Evolutionary conservation across 176 grass and related monocot genomes (phyloP).

Genomic region (Elaeis guineensis): DNA sequence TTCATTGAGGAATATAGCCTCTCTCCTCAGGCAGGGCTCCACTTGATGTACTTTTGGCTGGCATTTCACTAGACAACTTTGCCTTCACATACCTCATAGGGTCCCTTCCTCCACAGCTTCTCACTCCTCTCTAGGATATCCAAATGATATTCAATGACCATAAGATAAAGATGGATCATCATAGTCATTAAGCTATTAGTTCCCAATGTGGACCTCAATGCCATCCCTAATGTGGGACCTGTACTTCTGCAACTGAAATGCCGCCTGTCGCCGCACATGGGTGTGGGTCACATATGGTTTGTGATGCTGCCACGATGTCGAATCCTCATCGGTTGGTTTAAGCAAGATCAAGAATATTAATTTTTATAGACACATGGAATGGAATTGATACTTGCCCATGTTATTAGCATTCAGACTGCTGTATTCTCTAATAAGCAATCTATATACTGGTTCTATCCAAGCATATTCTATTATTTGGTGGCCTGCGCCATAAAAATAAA

Average conservation of each 20-base stretch:
- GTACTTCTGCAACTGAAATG: constrained; percentile 4
- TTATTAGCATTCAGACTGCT: neutral
- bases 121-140: too few relatives aligned
- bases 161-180: constrained; percentile 5
- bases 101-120: too few relatives aligned
- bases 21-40: constrained; percentile 13
- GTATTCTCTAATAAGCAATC: too few relatives aligned
- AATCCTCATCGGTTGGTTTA: neutral
- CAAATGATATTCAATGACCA: too few relatives aligned
- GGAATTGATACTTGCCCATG: neutral
- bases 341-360: neutral
- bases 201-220: neutral
- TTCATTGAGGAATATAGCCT: constrained; percentile 29
- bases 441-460: too few relatives aligned
- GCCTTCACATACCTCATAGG: constrained; percentile 11
- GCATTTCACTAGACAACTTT: constrained; percentile 39
- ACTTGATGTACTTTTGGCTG: constrained; percentile 46
- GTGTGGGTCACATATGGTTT: constrained; percentile 3
- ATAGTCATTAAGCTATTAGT: constrained; percentile 14
- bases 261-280: constrained; percentile 26
- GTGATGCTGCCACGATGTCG: neutral
- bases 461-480: too few relatives aligned
- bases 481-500: too few relatives aligned
- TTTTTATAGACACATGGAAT: neutral
- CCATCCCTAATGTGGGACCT: constrained; percentile 3